Evolutionary conservation across 1,139 yeast genomes (phyloP).

Genomic region (Geotrichum restrictum): DNA sequence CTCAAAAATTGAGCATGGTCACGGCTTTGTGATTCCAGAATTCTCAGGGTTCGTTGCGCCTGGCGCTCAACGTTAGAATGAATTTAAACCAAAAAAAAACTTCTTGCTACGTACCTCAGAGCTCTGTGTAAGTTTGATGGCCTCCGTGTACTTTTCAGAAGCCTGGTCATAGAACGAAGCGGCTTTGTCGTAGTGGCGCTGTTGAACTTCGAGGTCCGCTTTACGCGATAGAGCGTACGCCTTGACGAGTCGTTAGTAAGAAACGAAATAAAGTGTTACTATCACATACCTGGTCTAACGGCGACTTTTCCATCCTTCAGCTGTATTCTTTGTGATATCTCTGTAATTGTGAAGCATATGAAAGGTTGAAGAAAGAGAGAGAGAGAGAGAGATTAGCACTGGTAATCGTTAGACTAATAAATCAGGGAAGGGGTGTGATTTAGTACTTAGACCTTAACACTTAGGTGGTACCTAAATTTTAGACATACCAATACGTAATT

Average conservation of each 20-base stretch:
- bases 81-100: neutral
- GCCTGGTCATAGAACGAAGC: conserved; percentile 20
- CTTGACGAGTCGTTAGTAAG: neutral
- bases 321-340: too few relatives aligned
- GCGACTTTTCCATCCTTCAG: conserved; percentile 17
- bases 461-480: neutral
- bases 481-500: too few relatives aligned
- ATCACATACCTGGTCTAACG: conserved; percentile 17
- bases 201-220: conserved; percentile 21
- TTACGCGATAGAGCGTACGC: conserved; percentile 20
- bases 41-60: conserved; percentile 20
- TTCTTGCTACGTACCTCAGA: conserved; percentile 18
- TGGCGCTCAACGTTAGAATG: neutral
- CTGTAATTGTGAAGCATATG: too few relatives aligned
- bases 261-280: too few relatives aligned
- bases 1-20: conserved; percentile 18
- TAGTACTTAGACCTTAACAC: neutral
- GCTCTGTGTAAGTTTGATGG: conserved; percentile 17
- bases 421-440: neutral
- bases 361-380: too few relatives aligned
- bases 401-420: too few relatives aligned
- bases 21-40: conserved; percentile 18
- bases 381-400: too few relatives aligned
- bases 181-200: conserved; percentile 21
- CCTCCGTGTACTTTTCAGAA: conserved; percentile 18